These are phyloP conservation scores for Aaosphaeria arxii DNA, from an alignment of 2,329 filamentous ascomycete genomes.

Conservation along the genomic window DNA sequence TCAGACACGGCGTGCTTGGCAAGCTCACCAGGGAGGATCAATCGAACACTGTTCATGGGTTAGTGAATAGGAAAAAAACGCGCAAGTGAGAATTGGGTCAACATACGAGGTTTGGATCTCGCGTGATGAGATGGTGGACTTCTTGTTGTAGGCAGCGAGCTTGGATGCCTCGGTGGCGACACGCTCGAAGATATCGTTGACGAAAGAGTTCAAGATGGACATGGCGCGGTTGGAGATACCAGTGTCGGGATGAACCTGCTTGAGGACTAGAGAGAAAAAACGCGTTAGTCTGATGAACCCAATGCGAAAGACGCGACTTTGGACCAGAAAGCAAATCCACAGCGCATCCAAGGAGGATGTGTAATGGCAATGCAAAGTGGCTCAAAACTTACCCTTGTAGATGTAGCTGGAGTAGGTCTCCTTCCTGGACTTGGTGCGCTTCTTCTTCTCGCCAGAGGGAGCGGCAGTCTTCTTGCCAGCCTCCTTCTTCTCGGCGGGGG, in stretches of 20 bases:
- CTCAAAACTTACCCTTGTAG: constrained; percentile 81
- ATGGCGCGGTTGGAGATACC: constrained; percentile 99
- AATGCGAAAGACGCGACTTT: neutral
- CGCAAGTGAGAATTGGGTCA: constrained; percentile 16
- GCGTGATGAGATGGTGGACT: constrained; percentile 98
- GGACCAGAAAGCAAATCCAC: constrained; percentile 1
- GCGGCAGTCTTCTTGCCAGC: constrained; percentile 98
- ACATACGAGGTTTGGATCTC: constrained; percentile 95
- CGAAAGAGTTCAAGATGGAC: constrained; percentile 99
- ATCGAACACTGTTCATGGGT: constrained; percentile 63
- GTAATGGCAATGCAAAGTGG: constrained; percentile 7
- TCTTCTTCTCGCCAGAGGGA: constrained; percentile 97
- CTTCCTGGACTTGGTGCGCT: constrained; percentile 99
- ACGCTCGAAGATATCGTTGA: constrained; percentile 99
- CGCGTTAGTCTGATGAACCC: constrained; percentile 32
- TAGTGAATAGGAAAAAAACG: constrained; percentile 11
- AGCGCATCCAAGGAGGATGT: neutral
- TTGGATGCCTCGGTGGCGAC: constrained; percentile 98
- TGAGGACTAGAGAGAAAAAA: constrained; percentile 68
- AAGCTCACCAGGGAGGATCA: constrained; percentile 97
- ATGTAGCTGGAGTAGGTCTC: constrained; percentile 99
- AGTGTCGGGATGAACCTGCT: constrained; percentile 99
- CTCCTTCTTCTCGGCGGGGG: constrained; percentile 97
- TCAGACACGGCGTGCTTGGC: constrained; percentile 99
- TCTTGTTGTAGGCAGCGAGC: constrained; percentile 99